Evolutionary conservation across 2,329 filamentous ascomycete species (phyloP).

Genomic region (Stachybotrys chlorohalonatus): DNA sequence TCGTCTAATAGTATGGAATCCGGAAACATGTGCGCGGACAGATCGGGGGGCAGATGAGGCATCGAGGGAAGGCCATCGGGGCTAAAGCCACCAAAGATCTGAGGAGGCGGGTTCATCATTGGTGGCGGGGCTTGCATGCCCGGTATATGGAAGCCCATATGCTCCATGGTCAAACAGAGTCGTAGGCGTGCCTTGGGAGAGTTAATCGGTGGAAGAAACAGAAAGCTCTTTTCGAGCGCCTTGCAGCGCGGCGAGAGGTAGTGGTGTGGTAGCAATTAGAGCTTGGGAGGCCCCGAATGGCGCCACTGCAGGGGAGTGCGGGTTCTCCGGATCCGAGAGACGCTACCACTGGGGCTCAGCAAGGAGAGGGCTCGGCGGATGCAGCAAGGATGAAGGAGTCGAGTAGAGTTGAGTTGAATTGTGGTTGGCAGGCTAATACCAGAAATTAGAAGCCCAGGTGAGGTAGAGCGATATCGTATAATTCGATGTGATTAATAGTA

Average conservation of each 20-base stretch:
- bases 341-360: not conserved
- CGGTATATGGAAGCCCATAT: slow-evolving; percentile 50
- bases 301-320: not conserved
- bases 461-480: not conserved
- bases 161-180: slow-evolving; percentile 24
- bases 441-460: no score
- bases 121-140: slow-evolving; percentile 41
- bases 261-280: not conserved
- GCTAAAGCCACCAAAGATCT: slow-evolving; percentile 58
- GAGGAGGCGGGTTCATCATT: slow-evolving; percentile 57
- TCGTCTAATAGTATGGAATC: slow-evolving; percentile 55
- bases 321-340: not conserved
- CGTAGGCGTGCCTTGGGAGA: not conserved
- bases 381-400: not conserved
- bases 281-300: not conserved
- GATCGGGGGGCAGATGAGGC: slow-evolving; percentile 44
- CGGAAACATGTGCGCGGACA: slow-evolving; percentile 51
- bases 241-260: not conserved
- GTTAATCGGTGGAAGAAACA: not conserved
- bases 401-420: not conserved
- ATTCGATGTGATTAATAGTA: not conserved
- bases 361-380: not conserved
- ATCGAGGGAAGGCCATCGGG: slow-evolving; percentile 49
- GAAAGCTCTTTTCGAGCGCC: not conserved
- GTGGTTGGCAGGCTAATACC: not conserved